Percentiles rank a stretch among this genome's conserved stretches.
These are phyloP conservation scores for Murraya paniculata DNA, from an alignment of 345 rosid species.

Conservation along the genomic window DNA sequence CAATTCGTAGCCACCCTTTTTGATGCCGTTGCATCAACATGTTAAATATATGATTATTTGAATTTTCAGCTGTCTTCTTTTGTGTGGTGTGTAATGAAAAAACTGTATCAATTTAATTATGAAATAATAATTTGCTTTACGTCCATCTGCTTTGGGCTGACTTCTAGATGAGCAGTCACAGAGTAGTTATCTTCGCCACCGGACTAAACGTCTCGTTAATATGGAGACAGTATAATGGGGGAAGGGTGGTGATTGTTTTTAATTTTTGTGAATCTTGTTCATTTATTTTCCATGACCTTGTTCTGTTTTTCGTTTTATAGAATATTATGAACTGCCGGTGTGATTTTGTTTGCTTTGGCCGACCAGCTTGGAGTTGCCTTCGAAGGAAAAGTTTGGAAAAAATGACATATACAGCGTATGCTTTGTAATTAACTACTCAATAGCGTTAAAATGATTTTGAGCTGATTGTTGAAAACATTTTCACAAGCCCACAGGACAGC, in stretches of 20 bases:
- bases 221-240: background rate
- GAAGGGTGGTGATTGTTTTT: background rate
- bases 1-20: constrained; percentile 54
- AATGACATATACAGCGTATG: too few species aligned
- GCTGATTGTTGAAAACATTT: background rate
- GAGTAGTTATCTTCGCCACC: background rate
- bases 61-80: background rate
- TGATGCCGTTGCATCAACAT: constrained; percentile 65
- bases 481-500: background rate
- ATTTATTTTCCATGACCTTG: background rate
- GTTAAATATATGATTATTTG: constrained; percentile 23
- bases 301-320: background rate
- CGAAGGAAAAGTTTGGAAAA: background rate
- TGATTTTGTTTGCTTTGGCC: background rate
- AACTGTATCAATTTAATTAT: constrained; percentile 1
- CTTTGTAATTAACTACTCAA: background rate
- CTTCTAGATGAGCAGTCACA: background rate
- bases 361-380: background rate
- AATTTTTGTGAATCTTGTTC: background rate
- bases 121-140: background rate
- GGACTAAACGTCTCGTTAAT: too few species aligned
- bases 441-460: background rate
- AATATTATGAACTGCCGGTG: background rate
- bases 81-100: background rate
- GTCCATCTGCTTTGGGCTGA: background rate